phyloP scores from a whole-genome alignment of 352 stramenopile genomes.

The Phytopythium boreale region DNA sequence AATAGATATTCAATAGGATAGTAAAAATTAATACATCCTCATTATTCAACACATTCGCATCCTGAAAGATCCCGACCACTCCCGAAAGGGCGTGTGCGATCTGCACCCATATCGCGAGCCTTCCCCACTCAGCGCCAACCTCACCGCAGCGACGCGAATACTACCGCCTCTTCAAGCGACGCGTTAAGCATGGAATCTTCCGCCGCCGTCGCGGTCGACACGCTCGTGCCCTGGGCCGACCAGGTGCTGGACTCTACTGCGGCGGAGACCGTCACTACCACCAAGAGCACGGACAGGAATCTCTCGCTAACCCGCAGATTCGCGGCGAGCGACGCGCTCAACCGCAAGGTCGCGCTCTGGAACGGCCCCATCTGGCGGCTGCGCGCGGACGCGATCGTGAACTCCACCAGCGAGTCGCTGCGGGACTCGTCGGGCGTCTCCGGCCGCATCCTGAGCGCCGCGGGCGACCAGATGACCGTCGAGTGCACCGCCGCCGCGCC shows the following conservation, averaged over 20 bases:
- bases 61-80: too few relatives aligned
- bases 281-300: background rate
- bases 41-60: too few relatives aligned
- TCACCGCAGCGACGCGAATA: too few relatives aligned
- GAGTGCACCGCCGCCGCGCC: slow-evolving; percentile 55
- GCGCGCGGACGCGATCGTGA: slow-evolving; percentile 70
- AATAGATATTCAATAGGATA: too few relatives aligned
- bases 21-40: too few relatives aligned
- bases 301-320: background rate
- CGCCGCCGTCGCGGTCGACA: slow-evolving; percentile 8
- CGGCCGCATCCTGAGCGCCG: slow-evolving; percentile 61
- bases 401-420: slow-evolving; percentile 76
- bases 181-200: background rate
- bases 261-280: background rate
- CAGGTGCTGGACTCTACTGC: slow-evolving; percentile 8
- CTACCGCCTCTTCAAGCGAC: too few relatives aligned
- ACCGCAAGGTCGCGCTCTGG: slow-evolving; percentile 56
- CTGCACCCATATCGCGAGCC: too few relatives aligned
- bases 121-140: too few relatives aligned
- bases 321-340: slow-evolving; percentile 18
- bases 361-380: slow-evolving; percentile 49
- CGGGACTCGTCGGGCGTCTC: slow-evolving; percentile 59
- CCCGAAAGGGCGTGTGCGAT: too few relatives aligned
- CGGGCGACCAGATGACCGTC: slow-evolving; percentile 67
- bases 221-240: slow-evolving; percentile 14